A percentile compares a stretch with the other conserved stretches of the same genome.
Conservation (phyloP, 306 rosid species). For the Alnus glutinosa region DNA sequence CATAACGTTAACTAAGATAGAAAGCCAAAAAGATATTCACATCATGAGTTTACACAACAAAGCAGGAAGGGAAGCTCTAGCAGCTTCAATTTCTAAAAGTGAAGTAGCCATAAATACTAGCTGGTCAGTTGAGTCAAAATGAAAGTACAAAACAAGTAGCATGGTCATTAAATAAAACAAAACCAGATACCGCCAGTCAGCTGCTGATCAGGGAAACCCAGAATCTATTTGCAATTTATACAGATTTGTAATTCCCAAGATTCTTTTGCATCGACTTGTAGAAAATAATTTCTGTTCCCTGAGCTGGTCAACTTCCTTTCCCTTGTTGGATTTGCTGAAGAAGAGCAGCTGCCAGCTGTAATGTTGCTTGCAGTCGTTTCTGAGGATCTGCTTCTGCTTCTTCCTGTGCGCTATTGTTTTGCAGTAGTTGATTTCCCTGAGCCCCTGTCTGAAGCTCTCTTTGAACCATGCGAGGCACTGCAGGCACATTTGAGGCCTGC, state of each 20-base stretch:
- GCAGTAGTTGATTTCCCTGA: slow-evolving; percentile 51
- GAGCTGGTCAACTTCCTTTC: slow-evolving; percentile 55
- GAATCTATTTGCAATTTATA: background rate
- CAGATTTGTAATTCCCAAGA: background rate
- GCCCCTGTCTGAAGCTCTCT: slow-evolving; percentile 60
- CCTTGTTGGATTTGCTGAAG: slow-evolving; percentile 95
- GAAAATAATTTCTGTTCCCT: background rate
- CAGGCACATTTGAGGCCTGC: slow-evolving; percentile 43
- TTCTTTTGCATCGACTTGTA: background rate
- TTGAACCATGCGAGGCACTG: slow-evolving; percentile 45
- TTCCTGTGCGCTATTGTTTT: slow-evolving; percentile 40
- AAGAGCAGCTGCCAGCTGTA: slow-evolving; percentile 92
- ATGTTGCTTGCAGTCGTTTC: slow-evolving; percentile 87
- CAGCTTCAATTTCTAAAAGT: background rate
- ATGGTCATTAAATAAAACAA: background rate
- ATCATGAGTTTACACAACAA: background rate
- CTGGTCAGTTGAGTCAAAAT: background rate
- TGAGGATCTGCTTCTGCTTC: slow-evolving; percentile 79
- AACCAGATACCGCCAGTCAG: background rate
- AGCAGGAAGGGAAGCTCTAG: background rate
- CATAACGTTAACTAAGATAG: background rate
- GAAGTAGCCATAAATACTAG: background rate
- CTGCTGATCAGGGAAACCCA: background rate
- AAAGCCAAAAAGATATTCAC: background rate
- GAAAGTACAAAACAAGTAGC: background rate